A percentile compares a stretch with the other conserved stretches of the same genome.
These are phyloP conservation scores for Podosphaera fusca DNA, from an alignment of 2,329 filamentous ascomycete species.

Conservation along the genomic window DNA sequence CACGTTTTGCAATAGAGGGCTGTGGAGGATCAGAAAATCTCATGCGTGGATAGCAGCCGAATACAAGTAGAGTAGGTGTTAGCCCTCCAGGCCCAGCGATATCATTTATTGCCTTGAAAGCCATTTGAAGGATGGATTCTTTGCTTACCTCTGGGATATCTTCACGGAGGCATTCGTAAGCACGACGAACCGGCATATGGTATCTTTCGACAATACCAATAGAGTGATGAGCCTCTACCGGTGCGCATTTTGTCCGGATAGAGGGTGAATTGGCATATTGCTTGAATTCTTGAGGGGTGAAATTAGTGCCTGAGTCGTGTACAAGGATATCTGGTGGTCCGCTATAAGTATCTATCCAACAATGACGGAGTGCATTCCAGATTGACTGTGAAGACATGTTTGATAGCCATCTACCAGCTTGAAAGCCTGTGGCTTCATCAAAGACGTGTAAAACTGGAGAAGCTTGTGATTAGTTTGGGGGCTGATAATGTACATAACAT, in stretches of 20 bases:
- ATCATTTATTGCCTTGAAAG: too few species aligned
- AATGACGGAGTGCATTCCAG: not conserved
- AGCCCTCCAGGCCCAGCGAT: too few species aligned
- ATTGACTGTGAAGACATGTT: not conserved
- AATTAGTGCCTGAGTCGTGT: slow-evolving; percentile 2
- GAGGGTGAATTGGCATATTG: too few species aligned
- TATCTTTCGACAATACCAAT: not conserved
- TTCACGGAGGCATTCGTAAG: not conserved
- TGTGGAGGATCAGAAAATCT: too few species aligned
- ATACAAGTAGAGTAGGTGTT: too few species aligned
- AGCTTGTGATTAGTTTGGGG: not conserved
- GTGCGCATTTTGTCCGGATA: too few species aligned
- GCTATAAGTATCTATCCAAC: slow-evolving; percentile 2
- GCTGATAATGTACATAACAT: too few species aligned
- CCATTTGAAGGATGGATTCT: too few species aligned
- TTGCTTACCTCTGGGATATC: not conserved
- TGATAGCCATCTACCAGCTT: slow-evolving; percentile 1
- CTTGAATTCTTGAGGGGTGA: not conserved
- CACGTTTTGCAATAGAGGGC: too few species aligned
- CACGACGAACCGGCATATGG: not conserved
- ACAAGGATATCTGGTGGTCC: slow-evolving; percentile 1
- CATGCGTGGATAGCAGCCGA: too few species aligned
- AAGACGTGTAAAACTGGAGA: slow-evolving; percentile 1
- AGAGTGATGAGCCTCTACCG: too few species aligned
- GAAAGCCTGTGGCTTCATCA: not conserved